Conservation (phyloP, 1,284 basidiomycete genomes). For the Ceratobasidium sp. region DNA sequence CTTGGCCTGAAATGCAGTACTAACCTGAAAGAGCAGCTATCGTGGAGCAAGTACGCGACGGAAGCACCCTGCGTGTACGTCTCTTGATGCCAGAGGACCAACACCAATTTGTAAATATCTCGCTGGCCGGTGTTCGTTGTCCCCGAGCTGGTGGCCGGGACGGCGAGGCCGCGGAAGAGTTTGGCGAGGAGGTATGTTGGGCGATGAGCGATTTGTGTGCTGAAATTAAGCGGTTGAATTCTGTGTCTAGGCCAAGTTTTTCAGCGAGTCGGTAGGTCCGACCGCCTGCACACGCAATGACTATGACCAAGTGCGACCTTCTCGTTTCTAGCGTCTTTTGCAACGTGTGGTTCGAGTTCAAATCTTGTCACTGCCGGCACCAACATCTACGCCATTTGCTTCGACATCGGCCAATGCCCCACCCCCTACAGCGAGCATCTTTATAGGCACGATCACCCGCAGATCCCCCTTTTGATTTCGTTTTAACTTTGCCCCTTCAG, state of each 20-base stretch:
- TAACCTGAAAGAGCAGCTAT: conserved; percentile 62
- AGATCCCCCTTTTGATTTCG: neutral
- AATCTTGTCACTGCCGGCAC: conserved; percentile 85
- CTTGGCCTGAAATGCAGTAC: neutral
- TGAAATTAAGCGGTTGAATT: conserved; percentile 33
- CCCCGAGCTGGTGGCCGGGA: conserved; percentile 74
- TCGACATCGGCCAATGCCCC: conserved; percentile 62
- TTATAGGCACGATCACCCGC: conserved; percentile 70
- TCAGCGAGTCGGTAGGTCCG: conserved; percentile 72
- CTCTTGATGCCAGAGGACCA: conserved; percentile 85
- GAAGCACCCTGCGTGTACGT: conserved; percentile 87
- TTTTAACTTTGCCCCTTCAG: conserved; percentile 57
- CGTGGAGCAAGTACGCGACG: conserved; percentile 94
- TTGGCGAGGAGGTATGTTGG: conserved; percentile 78
- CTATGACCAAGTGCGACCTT: conserved; percentile 1
- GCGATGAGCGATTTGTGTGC: conserved; percentile 17
- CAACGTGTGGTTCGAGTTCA: conserved; percentile 88
- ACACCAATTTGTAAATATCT: conserved; percentile 86
- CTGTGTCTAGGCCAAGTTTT: conserved; percentile 81
- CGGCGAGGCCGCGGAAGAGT: conserved; percentile 78
- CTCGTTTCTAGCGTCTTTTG: conserved; percentile 64
- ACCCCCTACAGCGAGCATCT: conserved; percentile 75
- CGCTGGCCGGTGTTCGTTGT: conserved; percentile 85
- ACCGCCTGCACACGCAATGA: conserved; percentile 4
- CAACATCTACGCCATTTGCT: conserved; percentile 82